phyloP scores from a whole-genome alignment of 495 filamentous ascomycete genomes.

The Viridothelium virens region DNA sequence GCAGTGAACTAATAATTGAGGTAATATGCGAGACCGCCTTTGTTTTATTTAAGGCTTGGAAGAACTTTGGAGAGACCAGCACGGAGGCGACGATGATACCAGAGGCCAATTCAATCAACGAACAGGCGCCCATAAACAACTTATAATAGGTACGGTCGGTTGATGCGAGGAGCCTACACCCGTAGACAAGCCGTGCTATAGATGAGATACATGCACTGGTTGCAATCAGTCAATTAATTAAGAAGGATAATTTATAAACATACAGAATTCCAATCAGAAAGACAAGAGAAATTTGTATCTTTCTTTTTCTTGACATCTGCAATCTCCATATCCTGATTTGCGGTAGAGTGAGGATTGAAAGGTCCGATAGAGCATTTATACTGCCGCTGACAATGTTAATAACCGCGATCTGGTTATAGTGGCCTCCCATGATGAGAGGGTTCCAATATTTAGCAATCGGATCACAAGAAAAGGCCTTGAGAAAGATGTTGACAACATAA shows the following conservation, averaged over 20 bases:
- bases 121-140: not conserved
- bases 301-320: not conserved
- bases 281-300: not conserved
- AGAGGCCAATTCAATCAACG: not conserved
- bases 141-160: not conserved
- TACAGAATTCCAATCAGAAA: not conserved
- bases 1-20: too few species aligned
- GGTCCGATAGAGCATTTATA: not conserved
- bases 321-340: not conserved
- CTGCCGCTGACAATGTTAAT: not conserved
- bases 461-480: not conserved
- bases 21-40: too few species aligned
- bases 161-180: not conserved
- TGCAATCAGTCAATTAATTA: not conserved
- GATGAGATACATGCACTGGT: not conserved
- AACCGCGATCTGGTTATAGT: not conserved
- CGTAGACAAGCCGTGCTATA: not conserved
- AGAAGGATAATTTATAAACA: not conserved
- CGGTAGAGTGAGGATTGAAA: not conserved
- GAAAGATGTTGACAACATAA: not conserved
- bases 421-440: not conserved
- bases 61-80: not conserved
- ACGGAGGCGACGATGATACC: not conserved
- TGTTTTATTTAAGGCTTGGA: not conserved
- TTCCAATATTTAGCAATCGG: not conserved